phyloP scores from a whole-genome alignment of 345 rosid species.

The Gossypium stocksii region DNA sequence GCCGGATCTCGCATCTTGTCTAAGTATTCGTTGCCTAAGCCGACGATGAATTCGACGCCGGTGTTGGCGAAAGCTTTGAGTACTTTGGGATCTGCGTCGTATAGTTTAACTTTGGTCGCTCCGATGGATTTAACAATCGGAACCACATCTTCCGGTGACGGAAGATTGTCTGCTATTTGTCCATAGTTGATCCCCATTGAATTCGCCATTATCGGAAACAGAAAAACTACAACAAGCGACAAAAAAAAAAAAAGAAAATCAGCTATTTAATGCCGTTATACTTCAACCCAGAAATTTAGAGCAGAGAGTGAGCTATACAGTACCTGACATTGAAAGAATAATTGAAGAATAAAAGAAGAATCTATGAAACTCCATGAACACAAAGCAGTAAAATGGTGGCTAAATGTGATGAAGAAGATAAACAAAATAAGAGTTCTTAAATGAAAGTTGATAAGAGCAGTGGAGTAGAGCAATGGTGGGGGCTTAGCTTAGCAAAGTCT shows the following conservation, averaged over 20 bases:
- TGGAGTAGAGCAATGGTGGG: background rate
- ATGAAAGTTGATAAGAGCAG: background rate
- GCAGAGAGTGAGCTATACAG: background rate
- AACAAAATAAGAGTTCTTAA: no score
- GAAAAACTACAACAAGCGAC: background rate
- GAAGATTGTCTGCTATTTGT: conserved; percentile 83
- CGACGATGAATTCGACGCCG: conserved; percentile 70
- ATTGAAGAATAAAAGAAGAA: conserved; percentile 16
- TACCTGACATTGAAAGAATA: conserved; percentile 41
- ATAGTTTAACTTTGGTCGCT: conserved; percentile 73
- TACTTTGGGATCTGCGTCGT: conserved; percentile 75
- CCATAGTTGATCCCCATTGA: conserved; percentile 91
- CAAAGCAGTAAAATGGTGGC: background rate
- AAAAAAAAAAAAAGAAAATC: background rate
- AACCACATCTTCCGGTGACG: conserved; percentile 64
- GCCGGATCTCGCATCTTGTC: conserved; percentile 62
- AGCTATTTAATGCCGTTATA: background rate
- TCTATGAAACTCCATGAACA: conserved; percentile 19
- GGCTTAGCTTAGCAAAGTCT: no score
- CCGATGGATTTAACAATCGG: conserved; percentile 82
- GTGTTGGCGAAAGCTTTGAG: conserved; percentile 76
- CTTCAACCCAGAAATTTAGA: background rate
- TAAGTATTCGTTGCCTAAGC: conserved; percentile 69
- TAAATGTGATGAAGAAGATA: no score
- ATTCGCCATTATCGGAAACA: conserved; percentile 30